phyloP scores from a whole-genome alignment of 345 rosid genomes.

The Syzygium jambos region DNA sequence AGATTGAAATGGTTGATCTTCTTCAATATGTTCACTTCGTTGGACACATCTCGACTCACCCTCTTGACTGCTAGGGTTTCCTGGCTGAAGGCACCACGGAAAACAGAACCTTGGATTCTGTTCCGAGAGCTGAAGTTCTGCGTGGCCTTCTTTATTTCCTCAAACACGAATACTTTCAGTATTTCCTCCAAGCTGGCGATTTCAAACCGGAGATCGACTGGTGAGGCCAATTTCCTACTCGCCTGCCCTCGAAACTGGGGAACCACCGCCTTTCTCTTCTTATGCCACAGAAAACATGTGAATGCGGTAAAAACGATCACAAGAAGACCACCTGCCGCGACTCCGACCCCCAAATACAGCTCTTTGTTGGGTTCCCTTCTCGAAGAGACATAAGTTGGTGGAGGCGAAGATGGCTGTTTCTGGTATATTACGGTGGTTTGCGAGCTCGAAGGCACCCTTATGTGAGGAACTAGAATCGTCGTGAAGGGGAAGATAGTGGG shows the following conservation, averaged over 20 bases:
- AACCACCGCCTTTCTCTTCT: slow-evolving; percentile 5
- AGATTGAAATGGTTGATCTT: slow-evolving; percentile 38
- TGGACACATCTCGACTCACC: slow-evolving; percentile 15
- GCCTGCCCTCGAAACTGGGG: not conserved
- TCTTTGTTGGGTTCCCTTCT: slow-evolving; percentile 9
- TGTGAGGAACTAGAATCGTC: slow-evolving; percentile 37
- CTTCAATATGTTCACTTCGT: slow-evolving; percentile 34
- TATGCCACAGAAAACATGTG: slow-evolving; percentile 1
- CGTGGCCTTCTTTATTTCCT: slow-evolving; percentile 31
- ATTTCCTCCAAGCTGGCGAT: slow-evolving; percentile 33
- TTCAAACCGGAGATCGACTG: slow-evolving; percentile 19
- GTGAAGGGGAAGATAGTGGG: slow-evolving; percentile 22
- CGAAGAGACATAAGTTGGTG: slow-evolving; percentile 7
- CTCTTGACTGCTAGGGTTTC: slow-evolving; percentile 29
- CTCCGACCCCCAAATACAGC: slow-evolving; percentile 9
- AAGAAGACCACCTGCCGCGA: slow-evolving; percentile 25
- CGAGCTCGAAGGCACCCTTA: slow-evolving; percentile 23
- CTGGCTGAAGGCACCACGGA: slow-evolving; percentile 23
- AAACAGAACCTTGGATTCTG: slow-evolving; percentile 32
- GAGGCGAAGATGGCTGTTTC: slow-evolving; percentile 1
- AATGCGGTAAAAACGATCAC: slow-evolving; percentile 8
- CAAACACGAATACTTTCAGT: slow-evolving; percentile 13
- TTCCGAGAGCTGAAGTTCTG: slow-evolving; percentile 22
- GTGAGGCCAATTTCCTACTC: slow-evolving; percentile 3
- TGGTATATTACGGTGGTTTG: slow-evolving; percentile 15